Evolutionary conservation across 805 yeast genomes (phyloP), one percentile per base, ranked within the genome.

Genomic region (Ogataea degrootiae): DNA sequence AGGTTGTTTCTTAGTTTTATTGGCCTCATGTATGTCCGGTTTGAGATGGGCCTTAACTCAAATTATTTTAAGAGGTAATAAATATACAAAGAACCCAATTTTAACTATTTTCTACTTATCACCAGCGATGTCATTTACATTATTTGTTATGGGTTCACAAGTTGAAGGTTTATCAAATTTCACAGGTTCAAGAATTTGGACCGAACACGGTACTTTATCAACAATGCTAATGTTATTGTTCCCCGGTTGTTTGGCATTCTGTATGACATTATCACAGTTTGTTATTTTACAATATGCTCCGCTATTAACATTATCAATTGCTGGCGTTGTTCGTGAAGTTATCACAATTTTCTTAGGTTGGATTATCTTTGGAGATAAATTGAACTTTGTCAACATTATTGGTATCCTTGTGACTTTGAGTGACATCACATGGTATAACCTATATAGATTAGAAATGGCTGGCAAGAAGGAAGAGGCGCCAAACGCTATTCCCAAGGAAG

Each of bases 41-140:
- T 69, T 91, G 43, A 75, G 97, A 56, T 91, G 97, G 97, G 89
- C 95, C 1, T 77, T 89, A 54, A 88, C 96, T 7, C 97, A 91
- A 61, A 63, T 91, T 34, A 74, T 90, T 4, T 66, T 91, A 44
- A 83, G 77, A 56, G 75, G 72, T 39, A 80, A 80, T 54, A 72
- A 72, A 36, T 71, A 77, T 48, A 76, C 80, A 14, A 75, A 76
- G 45, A 82, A 88, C 60, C 92, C 97, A 2, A 79, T 91, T 29
- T 73, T 82, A 40, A 87, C 96, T 4, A 87, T 91, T 26, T 76
- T 85, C 59, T 85, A 85, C 58, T 68, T 91, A 21, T 78, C 95
- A 0, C 97, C 97, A 6, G 72, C 84, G 14, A 90, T 89, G 90
- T 80, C 82, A 47, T 47, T 76, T 2, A 68, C 79, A 1, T 68